Percentiles rank a stretch among this genome's conserved stretches.
These are phyloP conservation scores for Pelargonium citronellum DNA, from an alignment of 441 rosid species.

Conservation along the genomic window DNA sequence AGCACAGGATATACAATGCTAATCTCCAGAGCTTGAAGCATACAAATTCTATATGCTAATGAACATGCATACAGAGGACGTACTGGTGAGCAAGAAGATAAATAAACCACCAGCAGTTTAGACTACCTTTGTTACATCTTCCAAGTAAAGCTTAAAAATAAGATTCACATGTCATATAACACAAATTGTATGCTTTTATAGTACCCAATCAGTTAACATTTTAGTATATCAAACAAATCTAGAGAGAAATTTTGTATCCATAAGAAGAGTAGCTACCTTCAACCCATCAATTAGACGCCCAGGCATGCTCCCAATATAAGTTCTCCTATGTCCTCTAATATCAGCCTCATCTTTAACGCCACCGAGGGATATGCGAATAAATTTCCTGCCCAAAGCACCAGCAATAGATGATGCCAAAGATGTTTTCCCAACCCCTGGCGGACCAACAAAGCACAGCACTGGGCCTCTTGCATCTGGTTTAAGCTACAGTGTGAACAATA, in stretches of 20 bases:
- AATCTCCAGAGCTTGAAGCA: no score
- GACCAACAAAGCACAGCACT: constrained; percentile 94
- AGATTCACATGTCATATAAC: no score
- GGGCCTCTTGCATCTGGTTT: constrained; percentile 99
- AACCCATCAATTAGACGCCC: constrained; percentile 97
- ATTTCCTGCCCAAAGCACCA: constrained; percentile 86
- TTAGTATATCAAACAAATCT: neutral
- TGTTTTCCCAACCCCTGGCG: constrained; percentile 99
- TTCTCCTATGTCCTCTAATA: constrained; percentile 97
- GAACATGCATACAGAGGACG: no score
- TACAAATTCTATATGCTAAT: no score
- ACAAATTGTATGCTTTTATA: no score
- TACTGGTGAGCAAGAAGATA: no score
- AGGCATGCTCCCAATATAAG: constrained; percentile 99
- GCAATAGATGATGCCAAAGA: constrained; percentile 95
- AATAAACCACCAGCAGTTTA: no score
- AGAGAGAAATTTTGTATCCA: neutral
- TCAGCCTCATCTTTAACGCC: constrained; percentile 99
- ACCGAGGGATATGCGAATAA: constrained; percentile 90
- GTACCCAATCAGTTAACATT: no score
- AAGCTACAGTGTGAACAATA: constrained; percentile 50
- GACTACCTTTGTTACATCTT: no score
- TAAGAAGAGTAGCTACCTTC: constrained; percentile 46
- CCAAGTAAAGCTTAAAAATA: no score
- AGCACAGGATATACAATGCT: no score